phyloP scores from a whole-genome alignment of 1,139 yeast genomes.

The Taiozyma sp. region DNA sequence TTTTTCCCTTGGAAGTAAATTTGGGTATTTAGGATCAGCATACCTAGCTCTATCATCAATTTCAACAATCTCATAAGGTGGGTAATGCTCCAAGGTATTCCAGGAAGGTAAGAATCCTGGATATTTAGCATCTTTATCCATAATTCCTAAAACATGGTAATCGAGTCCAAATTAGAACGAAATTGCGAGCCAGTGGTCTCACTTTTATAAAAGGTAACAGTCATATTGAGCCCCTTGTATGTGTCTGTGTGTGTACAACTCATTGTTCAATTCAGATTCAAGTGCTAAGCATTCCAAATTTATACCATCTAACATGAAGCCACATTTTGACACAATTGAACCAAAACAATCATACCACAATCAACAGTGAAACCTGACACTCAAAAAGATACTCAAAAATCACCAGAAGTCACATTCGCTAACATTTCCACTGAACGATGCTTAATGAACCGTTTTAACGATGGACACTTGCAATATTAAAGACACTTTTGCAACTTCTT shows the following conservation, averaged over 20 bases:
- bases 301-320: background rate
- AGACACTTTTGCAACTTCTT: background rate
- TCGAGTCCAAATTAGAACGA: slow-evolving; percentile 3
- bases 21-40: slow-evolving; percentile 26
- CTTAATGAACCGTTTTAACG: background rate
- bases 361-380: background rate
- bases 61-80: slow-evolving; percentile 32
- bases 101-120: slow-evolving; percentile 47
- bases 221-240: slow-evolving; percentile 1
- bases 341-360: background rate
- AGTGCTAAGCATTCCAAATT: background rate
- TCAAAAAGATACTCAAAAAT: background rate
- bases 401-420: background rate
- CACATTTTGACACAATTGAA: background rate
- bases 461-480: background rate
- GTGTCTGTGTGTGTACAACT: background rate
- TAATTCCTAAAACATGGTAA: slow-evolving; percentile 4
- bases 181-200: slow-evolving; percentile 12
- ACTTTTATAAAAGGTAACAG: slow-evolving; percentile 7
- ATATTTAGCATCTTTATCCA: slow-evolving; percentile 19
- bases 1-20: slow-evolving; percentile 16
- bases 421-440: background rate
- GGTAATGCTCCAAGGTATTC: slow-evolving; percentile 38
- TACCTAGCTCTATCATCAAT: slow-evolving; percentile 32
- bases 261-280: background rate